A percentile compares a stretch with the other conserved stretches of the same genome.
Evolutionary conservation across 75 land plant genomes (phyloP).

Genomic region (Picea sitchensis): DNA sequence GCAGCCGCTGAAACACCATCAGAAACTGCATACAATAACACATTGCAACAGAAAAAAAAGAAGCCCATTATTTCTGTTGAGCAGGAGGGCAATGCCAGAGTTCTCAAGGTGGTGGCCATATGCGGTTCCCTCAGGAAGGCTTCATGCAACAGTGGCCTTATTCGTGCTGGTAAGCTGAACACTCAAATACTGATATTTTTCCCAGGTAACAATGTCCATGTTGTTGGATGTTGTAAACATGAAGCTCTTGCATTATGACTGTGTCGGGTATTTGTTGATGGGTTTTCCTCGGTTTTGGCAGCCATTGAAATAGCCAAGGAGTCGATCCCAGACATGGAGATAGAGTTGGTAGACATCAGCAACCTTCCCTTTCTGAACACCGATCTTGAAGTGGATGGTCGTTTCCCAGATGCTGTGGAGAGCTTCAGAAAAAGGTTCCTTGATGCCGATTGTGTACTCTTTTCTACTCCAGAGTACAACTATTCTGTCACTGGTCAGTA

Average conservation of each 20-base stretch:
- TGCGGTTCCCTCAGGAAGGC: constrained; percentile 72
- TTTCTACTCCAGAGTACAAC: constrained; percentile 79
- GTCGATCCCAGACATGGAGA: constrained; percentile 42
- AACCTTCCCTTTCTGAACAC: constrained; percentile 63
- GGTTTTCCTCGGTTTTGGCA: constrained; percentile 1
- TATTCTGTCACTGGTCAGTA: constrained; percentile 59
- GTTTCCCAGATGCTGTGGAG: constrained; percentile 54
- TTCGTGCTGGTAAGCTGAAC: constrained; percentile 48
- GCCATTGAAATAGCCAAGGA: constrained; percentile 49
- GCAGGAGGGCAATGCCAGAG: background rate
- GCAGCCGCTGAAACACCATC: too few relatives aligned
- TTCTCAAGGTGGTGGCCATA: constrained; percentile 50
- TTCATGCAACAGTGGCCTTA: constrained; percentile 61
- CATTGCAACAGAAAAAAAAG: background rate
- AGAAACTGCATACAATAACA: background rate
- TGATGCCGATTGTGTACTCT: constrained; percentile 55
- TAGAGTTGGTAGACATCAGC: constrained; percentile 54
- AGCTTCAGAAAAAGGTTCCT: constrained; percentile 48
- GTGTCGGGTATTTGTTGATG: too few relatives aligned
- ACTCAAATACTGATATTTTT: too few relatives aligned
- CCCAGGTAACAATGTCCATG: too few relatives aligned
- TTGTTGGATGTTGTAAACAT: too few relatives aligned
- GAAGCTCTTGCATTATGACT: too few relatives aligned
- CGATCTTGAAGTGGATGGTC: constrained; percentile 60
- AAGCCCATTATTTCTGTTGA: background rate